Evolutionary conservation across 768 basidiomycete species (phyloP), one percentile per base, ranked within the genome.

Genomic region (Cystobasidium tubakii): DNA sequence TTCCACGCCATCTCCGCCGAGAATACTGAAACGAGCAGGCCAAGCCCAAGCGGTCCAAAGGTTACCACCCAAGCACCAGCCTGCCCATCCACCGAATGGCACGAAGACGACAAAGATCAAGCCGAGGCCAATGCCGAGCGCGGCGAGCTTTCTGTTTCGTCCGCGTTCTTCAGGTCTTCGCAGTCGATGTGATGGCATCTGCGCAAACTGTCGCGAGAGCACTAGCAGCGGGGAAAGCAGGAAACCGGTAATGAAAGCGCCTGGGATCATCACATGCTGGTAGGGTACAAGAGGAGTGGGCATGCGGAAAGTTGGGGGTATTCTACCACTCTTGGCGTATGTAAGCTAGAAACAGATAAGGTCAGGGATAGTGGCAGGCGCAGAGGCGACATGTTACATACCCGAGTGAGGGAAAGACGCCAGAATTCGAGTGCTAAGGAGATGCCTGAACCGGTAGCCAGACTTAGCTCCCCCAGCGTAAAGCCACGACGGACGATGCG

Each of bases 401-500:
- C 94, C 81, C 86, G 84, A 39, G 91, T 88, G 62, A 87, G 87
- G 1, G 92, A 95, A 63, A 98, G 80, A 77, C 91, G 90, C 75
- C 92, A 83, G 39, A 90, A 85, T 81, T 98, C 95, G 84, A 92
- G 88, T 77, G 88, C 88, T 27, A 98, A 80, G 0, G 88, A 88
- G 1, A 92, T 90, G 4, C 90, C 92, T 50, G 92, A 92, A 76
- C 91, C 91, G 54, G 88, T 89, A 21, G 95, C 90, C 29, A 97
- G 82, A 29, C 89, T 89, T 21, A 98, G 85, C 80, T 99, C 96
- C 36, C 96, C 96, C 0, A 99, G 85, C 0, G 94, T 98, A 82
- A 98, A 94, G 13, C 90, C 91, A n/a, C 90, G 86, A 78, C 96
- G 90, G 2, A 93, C 94, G 54, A 99, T 84, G 27, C 96, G 86